Evolutionary conservation across 1,284 basidiomycete genomes (phyloP).

Genomic region (Tranzscheliella williamsii): DNA sequence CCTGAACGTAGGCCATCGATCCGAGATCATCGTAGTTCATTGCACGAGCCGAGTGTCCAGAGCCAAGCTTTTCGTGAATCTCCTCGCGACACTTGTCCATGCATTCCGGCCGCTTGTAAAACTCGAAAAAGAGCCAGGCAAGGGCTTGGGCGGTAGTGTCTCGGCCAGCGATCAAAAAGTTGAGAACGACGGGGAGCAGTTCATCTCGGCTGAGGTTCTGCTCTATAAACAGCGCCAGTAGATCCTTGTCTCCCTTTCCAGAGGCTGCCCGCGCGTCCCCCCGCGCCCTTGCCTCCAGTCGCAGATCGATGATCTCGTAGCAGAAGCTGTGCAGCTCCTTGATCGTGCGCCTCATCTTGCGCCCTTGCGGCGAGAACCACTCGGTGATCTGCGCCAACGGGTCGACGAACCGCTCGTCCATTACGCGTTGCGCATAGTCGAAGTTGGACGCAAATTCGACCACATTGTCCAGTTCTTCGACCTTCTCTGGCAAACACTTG

Average conservation of each 20-base stretch:
- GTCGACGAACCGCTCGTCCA: constrained; percentile 44
- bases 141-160: constrained; percentile 52
- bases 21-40: constrained; percentile 47
- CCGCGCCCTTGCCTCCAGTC: constrained; percentile 19
- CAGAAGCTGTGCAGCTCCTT: constrained; percentile 31
- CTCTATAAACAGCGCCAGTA: constrained; percentile 63
- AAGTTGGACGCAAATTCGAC: constrained; percentile 58
- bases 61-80: constrained; percentile 36
- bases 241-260: constrained; percentile 43
- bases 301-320: constrained; percentile 41
- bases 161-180: constrained; percentile 47
- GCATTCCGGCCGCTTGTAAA: constrained; percentile 29
- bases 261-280: constrained; percentile 27
- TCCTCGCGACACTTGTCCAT: constrained; percentile 30
- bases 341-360: constrained; percentile 35
- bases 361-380: constrained; percentile 21
- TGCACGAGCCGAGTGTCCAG: constrained; percentile 7
- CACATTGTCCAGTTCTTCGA: constrained; percentile 33
- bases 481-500: constrained; percentile 32
- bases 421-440: constrained; percentile 54
- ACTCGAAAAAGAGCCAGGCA: constrained; percentile 46
- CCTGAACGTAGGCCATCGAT: constrained; percentile 38
- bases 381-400: constrained; percentile 43
- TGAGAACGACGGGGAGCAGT: constrained; percentile 52
- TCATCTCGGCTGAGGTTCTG: constrained; percentile 56